A percentile compares a stretch with the other conserved stretches of the same genome.
Evolutionary conservation across 2,329 filamentous ascomycete species (phyloP).

Genomic region (Sporothrix inflata): DNA sequence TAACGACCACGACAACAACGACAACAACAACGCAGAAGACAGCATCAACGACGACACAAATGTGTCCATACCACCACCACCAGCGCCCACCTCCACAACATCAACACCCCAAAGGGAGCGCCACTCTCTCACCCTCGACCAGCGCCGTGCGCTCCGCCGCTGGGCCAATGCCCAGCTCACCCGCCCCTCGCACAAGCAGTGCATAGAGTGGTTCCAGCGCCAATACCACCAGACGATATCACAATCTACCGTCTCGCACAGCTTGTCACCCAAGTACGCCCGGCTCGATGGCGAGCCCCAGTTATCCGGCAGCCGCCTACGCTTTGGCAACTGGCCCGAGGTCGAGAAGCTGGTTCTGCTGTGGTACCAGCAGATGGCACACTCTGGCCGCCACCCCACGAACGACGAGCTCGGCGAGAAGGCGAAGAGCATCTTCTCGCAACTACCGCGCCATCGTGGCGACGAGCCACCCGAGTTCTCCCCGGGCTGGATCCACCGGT

Average conservation of each 20-base stretch:
- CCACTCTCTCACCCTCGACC: conserved; percentile 64
- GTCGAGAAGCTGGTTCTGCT: conserved; percentile 61
- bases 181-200: conserved; percentile 63
- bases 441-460: conserved; percentile 63
- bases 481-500: conserved; percentile 66
- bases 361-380: conserved; percentile 58
- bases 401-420: conserved; percentile 67
- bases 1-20: not conserved
- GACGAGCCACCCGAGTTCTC: conserved; percentile 65
- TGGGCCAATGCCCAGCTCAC: conserved; percentile 62
- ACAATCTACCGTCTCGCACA: conserved; percentile 66
- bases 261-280: conserved; percentile 64
- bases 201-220: conserved; percentile 64
- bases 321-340: conserved; percentile 67
- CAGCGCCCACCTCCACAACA: conserved; percentile 19
- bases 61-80: not conserved
- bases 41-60: conserved; percentile 12
- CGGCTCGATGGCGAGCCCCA: conserved; percentile 64
- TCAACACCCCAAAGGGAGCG: conserved; percentile 51
- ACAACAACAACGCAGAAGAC: conserved; percentile 2
- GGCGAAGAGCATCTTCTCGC: conserved; percentile 61
- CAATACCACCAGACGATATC: conserved; percentile 64
- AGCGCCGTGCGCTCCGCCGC: conserved; percentile 61
- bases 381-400: conserved; percentile 59
- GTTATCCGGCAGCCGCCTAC: conserved; percentile 63